Percentiles rank a stretch among this genome's conserved stretches.
These are phyloP conservation scores for Cyclaneusma minus DNA, from an alignment of 2,329 filamentous ascomycete genomes.

Conservation along the genomic window DNA sequence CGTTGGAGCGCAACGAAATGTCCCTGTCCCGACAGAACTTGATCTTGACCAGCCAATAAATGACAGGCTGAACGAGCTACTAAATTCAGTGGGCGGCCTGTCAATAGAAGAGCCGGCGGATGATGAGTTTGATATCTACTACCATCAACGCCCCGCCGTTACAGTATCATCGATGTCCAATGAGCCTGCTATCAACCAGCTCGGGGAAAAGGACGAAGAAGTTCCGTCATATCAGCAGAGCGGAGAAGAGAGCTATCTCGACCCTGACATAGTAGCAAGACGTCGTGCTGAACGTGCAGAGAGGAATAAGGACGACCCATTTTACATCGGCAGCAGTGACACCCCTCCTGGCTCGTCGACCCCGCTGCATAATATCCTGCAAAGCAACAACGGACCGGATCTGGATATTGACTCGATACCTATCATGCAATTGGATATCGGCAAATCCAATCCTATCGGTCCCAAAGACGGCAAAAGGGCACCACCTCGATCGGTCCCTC, in stretches of 20 bases:
- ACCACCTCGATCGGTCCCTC: constrained; percentile 22
- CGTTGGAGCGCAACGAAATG: constrained; percentile 65
- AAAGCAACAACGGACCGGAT: constrained; percentile 57
- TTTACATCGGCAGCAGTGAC: constrained; percentile 58
- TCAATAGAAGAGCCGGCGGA: constrained; percentile 35
- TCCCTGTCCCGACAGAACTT: constrained; percentile 61
- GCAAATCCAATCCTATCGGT: constrained; percentile 26
- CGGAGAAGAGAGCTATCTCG: constrained; percentile 48
- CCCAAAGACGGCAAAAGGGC: constrained; percentile 12
- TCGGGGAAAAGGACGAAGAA: constrained; percentile 31
- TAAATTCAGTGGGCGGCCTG: constrained; percentile 40
- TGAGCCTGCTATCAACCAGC: constrained; percentile 37
- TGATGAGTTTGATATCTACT: constrained; percentile 53
- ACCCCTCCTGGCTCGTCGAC: constrained; percentile 48
- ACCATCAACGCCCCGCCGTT: constrained; percentile 36
- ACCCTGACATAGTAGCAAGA: constrained; percentile 58
- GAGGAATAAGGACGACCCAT: constrained; percentile 83
- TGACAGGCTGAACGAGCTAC: constrained; percentile 48
- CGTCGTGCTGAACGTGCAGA: constrained; percentile 65
- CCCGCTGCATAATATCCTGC: constrained; percentile 63
- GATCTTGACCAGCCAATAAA: constrained; percentile 77
- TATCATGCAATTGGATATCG: constrained; percentile 81
- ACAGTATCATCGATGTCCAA: constrained; percentile 29
- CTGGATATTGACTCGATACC: constrained; percentile 91
- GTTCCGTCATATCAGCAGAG: constrained; percentile 41